Conservation (phyloP, 2,329 filamentous ascomycete species). For the Trichothecium sympodiale region DNA sequence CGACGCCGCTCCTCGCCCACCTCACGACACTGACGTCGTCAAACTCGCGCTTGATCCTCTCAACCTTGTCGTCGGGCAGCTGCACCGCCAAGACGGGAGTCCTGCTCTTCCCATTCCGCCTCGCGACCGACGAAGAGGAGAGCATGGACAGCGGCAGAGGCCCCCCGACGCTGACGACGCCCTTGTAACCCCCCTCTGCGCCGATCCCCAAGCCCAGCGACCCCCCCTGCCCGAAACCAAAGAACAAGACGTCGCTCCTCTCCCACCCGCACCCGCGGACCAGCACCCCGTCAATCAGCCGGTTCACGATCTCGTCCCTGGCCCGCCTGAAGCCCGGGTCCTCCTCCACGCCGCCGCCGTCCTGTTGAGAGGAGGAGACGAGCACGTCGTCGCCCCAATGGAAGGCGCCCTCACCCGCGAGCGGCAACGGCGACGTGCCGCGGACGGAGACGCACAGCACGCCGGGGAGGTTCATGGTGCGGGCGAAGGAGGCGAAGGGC, state of each 20-base stretch:
- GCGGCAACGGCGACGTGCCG: constrained; percentile 57
- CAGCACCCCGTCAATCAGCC: constrained; percentile 40
- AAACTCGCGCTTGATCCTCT: constrained; percentile 56
- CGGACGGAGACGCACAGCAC: constrained; percentile 66
- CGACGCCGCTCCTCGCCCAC: constrained; percentile 61
- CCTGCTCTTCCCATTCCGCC: constrained; percentile 33
- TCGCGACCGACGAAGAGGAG: constrained; percentile 27
- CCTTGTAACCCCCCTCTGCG: constrained; percentile 27
- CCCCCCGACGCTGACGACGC: constrained; percentile 54
- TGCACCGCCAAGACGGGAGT: constrained; percentile 53
- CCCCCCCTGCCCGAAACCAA: constrained; percentile 59
- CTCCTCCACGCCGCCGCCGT: constrained; percentile 41
- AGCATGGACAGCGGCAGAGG: constrained; percentile 42
- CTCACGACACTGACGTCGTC: constrained; percentile 53
- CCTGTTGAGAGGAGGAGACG: constrained; percentile 32
- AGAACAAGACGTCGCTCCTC: constrained; percentile 46
- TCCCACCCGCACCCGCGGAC: constrained; percentile 48
- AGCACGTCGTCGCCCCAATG: constrained; percentile 60
- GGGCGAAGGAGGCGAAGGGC: constrained; percentile 59
- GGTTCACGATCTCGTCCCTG: constrained; percentile 31
- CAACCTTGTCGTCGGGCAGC: constrained; percentile 51
- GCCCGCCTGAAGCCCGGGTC: constrained; percentile 51
- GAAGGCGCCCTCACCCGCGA: constrained; percentile 26
- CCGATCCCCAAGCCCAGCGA: constrained; percentile 45
- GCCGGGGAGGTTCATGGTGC: constrained; percentile 61